Evolutionary conservation across 345 rosid genomes (phyloP).

Genomic region (Dimocarpus longan): DNA sequence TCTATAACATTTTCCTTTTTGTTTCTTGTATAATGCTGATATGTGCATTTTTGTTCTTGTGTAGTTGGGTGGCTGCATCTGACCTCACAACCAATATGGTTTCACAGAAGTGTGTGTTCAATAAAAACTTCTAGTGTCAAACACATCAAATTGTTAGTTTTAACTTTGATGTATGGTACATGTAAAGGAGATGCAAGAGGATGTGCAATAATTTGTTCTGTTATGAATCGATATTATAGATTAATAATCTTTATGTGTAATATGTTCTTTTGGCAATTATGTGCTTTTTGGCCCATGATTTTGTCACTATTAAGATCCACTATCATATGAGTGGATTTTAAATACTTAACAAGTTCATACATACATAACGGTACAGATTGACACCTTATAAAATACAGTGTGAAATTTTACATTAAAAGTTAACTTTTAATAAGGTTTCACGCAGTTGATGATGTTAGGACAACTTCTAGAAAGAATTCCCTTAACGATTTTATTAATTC

Average conservation of each 20-base stretch:
- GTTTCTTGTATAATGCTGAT: background rate
- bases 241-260: background rate
- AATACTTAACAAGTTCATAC: no score
- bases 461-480: no score
- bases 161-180: background rate
- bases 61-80: constrained; percentile 43
- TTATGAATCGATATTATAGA: background rate
- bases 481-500: no score
- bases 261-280: background rate
- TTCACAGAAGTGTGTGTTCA: no score
- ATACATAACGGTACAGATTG: no score
- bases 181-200: no score
- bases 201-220: background rate
- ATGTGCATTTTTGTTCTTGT: background rate
- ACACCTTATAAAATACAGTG: no score
- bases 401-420: no score
- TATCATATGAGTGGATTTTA: no score
- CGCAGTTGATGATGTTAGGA: no score
- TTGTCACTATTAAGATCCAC: no score
- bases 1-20: background rate
- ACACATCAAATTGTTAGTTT: background rate
- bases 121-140: background rate
- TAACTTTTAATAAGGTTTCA: no score
- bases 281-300: background rate
- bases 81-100: constrained; percentile 1